Conservation (phyloP, 768 basidiomycete genomes). For the Termitomyces sp. region DNA sequence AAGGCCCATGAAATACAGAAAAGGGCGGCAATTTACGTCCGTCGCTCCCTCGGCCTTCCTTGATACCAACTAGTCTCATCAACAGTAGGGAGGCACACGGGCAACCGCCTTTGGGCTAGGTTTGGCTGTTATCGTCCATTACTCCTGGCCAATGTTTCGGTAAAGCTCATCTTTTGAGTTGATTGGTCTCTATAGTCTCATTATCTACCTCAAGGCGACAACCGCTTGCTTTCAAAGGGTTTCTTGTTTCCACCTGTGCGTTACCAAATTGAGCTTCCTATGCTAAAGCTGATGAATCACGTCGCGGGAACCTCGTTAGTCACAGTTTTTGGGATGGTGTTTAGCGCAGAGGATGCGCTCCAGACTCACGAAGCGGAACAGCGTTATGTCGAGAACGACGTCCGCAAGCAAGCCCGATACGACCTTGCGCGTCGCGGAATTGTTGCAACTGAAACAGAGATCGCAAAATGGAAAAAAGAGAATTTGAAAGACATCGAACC, state of each 20-base stretch:
- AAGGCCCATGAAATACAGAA: slow-evolving; percentile 57
- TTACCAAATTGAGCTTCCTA: slow-evolving; percentile 6
- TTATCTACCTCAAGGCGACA: slow-evolving; percentile 50
- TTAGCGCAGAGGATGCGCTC: slow-evolving; percentile 75
- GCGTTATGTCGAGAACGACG: slow-evolving; percentile 61
- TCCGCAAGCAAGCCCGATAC: slow-evolving; percentile 70
- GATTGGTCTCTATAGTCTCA: background rate
- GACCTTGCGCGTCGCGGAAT: slow-evolving; percentile 74
- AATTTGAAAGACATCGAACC: slow-evolving; percentile 10
- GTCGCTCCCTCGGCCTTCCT: slow-evolving; percentile 18
- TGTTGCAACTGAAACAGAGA: slow-evolving; percentile 80
- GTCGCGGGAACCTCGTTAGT: slow-evolving; percentile 20
- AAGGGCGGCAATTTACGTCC: slow-evolving; percentile 53
- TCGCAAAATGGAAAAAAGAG: slow-evolving; percentile 69
- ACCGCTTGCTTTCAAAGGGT: slow-evolving; percentile 78
- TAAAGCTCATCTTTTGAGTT: slow-evolving; percentile 21
- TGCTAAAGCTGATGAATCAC: background rate
- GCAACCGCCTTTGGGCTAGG: slow-evolving; percentile 55
- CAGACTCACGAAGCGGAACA: slow-evolving; percentile 64
- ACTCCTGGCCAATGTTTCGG: slow-evolving; percentile 74
- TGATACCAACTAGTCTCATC: slow-evolving; percentile 8
- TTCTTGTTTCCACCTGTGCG: slow-evolving; percentile 70
- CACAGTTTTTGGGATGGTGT: slow-evolving; percentile 69
- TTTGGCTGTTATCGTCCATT: slow-evolving; percentile 59
- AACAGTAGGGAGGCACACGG: slow-evolving; percentile 48